A percentile compares a stretch with the other conserved stretches of the same genome.
Conservation (phyloP, 306 rosid species). For the Acmispon strigosus region DNA sequence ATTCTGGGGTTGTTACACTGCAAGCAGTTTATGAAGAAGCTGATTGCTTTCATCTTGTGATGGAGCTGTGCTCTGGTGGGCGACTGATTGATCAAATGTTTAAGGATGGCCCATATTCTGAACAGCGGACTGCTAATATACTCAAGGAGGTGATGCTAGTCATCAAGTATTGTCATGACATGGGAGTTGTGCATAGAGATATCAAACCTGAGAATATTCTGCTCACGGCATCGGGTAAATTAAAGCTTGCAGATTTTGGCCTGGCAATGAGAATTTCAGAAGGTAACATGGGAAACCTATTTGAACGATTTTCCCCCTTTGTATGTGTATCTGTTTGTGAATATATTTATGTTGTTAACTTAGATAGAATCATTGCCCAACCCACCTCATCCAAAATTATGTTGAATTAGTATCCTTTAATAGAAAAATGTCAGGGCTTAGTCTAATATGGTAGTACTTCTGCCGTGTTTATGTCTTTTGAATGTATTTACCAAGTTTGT, state of each 20-base stretch:
- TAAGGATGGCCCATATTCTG: constrained; percentile 69
- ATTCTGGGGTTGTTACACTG: constrained; percentile 91
- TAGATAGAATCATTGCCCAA: constrained; percentile 2
- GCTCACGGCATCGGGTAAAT: constrained; percentile 67
- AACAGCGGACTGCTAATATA: constrained; percentile 73
- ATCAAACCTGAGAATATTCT: constrained; percentile 95
- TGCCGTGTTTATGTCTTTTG: background rate
- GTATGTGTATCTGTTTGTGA: background rate
- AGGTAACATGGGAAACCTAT: constrained; percentile 38
- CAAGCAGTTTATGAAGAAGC: constrained; percentile 89
- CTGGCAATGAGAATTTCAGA: constrained; percentile 88
- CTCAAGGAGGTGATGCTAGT: constrained; percentile 94
- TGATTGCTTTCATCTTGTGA: constrained; percentile 85
- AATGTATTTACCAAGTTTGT: background rate
- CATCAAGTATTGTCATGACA: constrained; percentile 94
- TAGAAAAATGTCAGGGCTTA: background rate
- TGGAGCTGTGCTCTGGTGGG: constrained; percentile 94
- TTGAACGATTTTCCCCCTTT: background rate
- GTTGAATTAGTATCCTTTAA: background rate
- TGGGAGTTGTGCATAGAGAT: constrained; percentile 99
- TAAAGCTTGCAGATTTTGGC: constrained; percentile 99
- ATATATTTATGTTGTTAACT: background rate
- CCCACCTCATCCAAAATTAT: background rate
- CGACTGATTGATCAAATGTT: constrained; percentile 77
- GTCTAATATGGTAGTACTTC: background rate